These are phyloP conservation scores for Suhomyces chickasaworum DNA, from an alignment of 1,139 yeast genomes.

Conservation along the genomic window DNA sequence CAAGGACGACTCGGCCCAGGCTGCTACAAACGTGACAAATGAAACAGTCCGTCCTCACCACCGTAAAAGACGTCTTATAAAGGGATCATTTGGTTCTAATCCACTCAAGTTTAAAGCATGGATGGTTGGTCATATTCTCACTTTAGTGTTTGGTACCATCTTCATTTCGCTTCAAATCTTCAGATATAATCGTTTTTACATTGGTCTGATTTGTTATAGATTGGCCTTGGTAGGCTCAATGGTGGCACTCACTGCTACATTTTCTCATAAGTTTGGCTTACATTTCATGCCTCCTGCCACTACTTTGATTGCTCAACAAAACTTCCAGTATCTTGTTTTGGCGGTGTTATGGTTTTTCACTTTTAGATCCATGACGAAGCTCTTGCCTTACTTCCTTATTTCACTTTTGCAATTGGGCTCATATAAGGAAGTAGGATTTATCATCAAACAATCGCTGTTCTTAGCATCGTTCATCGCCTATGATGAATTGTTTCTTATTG, in stretches of 20 bases:
- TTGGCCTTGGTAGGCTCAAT: conserved; percentile 58
- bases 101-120: conserved; percentile 54
- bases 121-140: conserved; percentile 60
- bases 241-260: conserved; percentile 54
- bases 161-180: conserved; percentile 50
- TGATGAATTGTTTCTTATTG: conserved; percentile 58
- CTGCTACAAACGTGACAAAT: conserved; percentile 20
- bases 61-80: conserved; percentile 39
- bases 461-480: conserved; percentile 58
- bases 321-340: conserved; percentile 63
- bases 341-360: conserved; percentile 62
- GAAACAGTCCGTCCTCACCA: conserved; percentile 27
- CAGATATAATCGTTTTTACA: conserved; percentile 46
- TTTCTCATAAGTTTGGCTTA: conserved; percentile 59
- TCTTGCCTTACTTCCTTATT: conserved; percentile 59
- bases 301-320: conserved; percentile 64
- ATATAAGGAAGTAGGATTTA: conserved; percentile 40
- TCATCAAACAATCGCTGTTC: conserved; percentile 39
- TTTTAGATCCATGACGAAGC: conserved; percentile 64
- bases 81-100: conserved; percentile 39
- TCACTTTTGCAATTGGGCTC: conserved; percentile 58
- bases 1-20: conserved; percentile 2
- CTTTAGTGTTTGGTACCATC: conserved; percentile 53
- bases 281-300: conserved; percentile 55
- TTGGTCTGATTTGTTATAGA: conserved; percentile 53